A percentile compares a stretch with the other conserved stretches of the same genome.
These are phyloP conservation scores for Berkeleyomyces rouxiae DNA, from an alignment of 2,329 filamentous ascomycete species.

Conservation along the genomic window DNA sequence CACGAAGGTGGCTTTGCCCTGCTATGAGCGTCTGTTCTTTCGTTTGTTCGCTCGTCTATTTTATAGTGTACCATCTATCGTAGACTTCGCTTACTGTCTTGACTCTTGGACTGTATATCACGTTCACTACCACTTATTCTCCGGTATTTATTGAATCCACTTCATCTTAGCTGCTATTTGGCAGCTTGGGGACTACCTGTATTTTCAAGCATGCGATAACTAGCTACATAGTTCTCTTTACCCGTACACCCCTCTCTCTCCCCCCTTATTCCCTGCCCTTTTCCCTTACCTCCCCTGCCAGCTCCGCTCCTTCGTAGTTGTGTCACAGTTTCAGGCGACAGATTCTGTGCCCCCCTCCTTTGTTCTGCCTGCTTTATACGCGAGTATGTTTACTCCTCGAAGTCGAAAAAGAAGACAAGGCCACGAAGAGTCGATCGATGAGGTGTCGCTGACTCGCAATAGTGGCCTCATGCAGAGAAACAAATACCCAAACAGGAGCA, in stretches of 20 bases:
- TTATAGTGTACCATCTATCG: no score
- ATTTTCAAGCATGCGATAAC: no score
- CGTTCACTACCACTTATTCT: not conserved
- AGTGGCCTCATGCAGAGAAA: not conserved
- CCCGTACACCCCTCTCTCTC: not conserved
- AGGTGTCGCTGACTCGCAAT: not conserved
- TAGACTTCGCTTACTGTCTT: not conserved
- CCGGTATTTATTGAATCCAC: constrained; percentile 2
- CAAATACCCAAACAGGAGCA: not conserved
- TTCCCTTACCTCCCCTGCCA: not conserved
- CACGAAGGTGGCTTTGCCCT: no score
- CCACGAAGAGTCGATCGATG: not conserved
- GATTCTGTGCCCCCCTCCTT: not conserved
- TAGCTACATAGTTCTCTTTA: not conserved
- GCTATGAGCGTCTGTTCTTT: no score
- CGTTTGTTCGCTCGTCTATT: no score
- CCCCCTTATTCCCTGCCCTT: not conserved
- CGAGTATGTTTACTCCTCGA: not conserved
- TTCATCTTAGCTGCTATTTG: not conserved
- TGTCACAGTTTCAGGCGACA: constrained; percentile 1
- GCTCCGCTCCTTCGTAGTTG: not conserved
- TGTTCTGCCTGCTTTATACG: not conserved
- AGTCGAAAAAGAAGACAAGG: not conserved
- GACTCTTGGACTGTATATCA: not conserved
- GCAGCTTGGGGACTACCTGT: not conserved